Evolutionary conservation across 1,139 yeast species (phyloP).

Genomic region (Pichia sp.): DNA sequence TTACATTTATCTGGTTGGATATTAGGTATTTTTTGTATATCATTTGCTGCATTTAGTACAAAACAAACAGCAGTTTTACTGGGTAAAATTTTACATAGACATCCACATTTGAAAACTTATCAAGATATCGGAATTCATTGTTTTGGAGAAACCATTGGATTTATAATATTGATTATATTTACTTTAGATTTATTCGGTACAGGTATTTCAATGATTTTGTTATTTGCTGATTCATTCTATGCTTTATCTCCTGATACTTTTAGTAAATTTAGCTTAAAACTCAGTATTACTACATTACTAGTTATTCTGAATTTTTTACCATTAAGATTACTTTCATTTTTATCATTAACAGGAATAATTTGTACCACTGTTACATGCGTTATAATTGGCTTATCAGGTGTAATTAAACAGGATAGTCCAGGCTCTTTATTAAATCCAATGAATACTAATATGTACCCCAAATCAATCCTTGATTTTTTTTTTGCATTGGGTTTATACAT

Average conservation of each 20-base stretch:
- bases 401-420: slow-evolving; percentile 34
- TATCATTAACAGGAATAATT: too few relatives aligned
- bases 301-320: slow-evolving; percentile 69
- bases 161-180: slow-evolving; percentile 28
- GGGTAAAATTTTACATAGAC: slow-evolving; percentile 65
- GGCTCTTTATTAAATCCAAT: slow-evolving; percentile 43
- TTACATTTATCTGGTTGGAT: slow-evolving; percentile 77
- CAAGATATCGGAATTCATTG: slow-evolving; percentile 58
- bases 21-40: slow-evolving; percentile 50
- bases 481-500: slow-evolving; percentile 48
- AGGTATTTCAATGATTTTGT: slow-evolving; percentile 64
- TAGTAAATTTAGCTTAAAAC: slow-evolving; percentile 45
- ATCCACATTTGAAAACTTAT: slow-evolving; percentile 73
- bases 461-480: slow-evolving; percentile 35
- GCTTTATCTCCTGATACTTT: slow-evolving; percentile 50
- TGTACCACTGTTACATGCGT: too few relatives aligned
- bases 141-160: slow-evolving; percentile 38
- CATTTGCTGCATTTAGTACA: slow-evolving; percentile 56
- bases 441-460: slow-evolving; percentile 41
- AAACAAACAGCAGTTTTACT: slow-evolving; percentile 62
- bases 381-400: too few relatives aligned
- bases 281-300: slow-evolving; percentile 40
- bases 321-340: slow-evolving; percentile 60
- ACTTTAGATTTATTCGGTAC: slow-evolving; percentile 65
- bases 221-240: slow-evolving; percentile 79